phyloP scores from a whole-genome alignment of 345 rosid genomes.

The Eucalyptus fibrosa region DNA sequence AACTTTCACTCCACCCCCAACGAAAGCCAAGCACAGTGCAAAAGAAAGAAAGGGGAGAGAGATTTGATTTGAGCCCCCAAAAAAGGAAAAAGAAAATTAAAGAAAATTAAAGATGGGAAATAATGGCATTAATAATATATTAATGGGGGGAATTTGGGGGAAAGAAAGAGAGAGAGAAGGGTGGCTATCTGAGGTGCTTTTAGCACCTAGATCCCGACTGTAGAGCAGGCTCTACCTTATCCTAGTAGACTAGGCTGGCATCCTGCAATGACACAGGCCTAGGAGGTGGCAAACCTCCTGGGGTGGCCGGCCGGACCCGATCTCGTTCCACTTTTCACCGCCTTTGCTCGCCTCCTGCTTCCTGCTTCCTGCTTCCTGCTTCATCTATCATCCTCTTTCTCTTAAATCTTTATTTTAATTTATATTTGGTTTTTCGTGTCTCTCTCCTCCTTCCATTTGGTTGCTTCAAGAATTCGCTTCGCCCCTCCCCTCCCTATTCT shows the following conservation, averaged over 20 bases:
- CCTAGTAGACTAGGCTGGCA: too few relatives aligned
- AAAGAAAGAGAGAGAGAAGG: not conserved
- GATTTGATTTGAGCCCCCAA: not conserved
- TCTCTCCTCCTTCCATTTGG: too few relatives aligned
- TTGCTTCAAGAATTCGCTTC: not conserved
- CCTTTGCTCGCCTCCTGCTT: not conserved
- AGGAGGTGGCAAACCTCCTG: too few relatives aligned
- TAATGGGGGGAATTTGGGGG: not conserved
- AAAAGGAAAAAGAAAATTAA: accelerated
- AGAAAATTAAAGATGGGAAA: not conserved
- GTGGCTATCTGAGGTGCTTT: not conserved
- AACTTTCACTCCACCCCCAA: not conserved
- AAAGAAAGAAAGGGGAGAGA: not conserved
- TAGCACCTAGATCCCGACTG: too few relatives aligned
- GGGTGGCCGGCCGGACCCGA: too few relatives aligned
- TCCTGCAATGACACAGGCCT: too few relatives aligned
- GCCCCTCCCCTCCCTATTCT: not conserved
- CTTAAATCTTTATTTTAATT: too few relatives aligned
- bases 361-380: not conserved
- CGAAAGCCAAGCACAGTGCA: not conserved
- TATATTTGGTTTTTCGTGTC: not conserved
- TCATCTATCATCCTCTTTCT: too few relatives aligned
- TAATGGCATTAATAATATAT: not conserved
- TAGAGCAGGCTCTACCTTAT: too few relatives aligned
- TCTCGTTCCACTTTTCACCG: not conserved